phyloP scores from a whole-genome alignment of 108 stramenopile species.

The Nitzschia sp. region DNA sequence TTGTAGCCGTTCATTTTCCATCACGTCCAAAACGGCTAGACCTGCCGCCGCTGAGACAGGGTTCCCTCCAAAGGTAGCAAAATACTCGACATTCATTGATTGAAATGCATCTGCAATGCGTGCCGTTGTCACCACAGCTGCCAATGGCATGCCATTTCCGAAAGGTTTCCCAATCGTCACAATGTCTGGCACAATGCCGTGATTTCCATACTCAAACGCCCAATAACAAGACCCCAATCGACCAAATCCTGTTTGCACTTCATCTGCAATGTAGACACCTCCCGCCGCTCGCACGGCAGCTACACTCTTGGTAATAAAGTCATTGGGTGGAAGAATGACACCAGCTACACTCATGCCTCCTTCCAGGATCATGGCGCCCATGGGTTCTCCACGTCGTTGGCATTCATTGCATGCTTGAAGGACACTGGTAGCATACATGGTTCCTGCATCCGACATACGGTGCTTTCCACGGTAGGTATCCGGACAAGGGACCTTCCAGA shows the following conservation, averaged over 20 bases:
- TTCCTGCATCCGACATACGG: slow-evolving; percentile 48
- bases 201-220: slow-evolving; percentile 84
- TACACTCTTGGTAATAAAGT: slow-evolving; percentile 67
- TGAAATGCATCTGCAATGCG: slow-evolving; percentile 83
- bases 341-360: slow-evolving; percentile 90
- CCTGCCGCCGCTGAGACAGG: slow-evolving; percentile 90
- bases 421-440: slow-evolving; percentile 62
- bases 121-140: slow-evolving; percentile 82
- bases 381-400: slow-evolving; percentile 41
- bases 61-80: slow-evolving; percentile 96
- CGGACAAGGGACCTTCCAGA: slow-evolving; percentile 82
- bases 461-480: slow-evolving; percentile 81
- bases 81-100: slow-evolving; percentile 87
- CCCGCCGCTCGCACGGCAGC: slow-evolving; percentile 79
- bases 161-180: slow-evolving; percentile 96
- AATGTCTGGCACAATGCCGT: slow-evolving; percentile 89
- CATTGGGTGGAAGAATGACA: slow-evolving; percentile 81
- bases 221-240: slow-evolving; percentile 84
- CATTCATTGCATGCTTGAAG: slow-evolving; percentile 61
- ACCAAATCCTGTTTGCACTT: slow-evolving; percentile 97
- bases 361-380: slow-evolving; percentile 88
- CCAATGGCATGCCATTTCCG: slow-evolving; percentile 95
- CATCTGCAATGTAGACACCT: slow-evolving; percentile 96
- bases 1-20: slow-evolving; percentile 77
- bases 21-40: slow-evolving; percentile 79